phyloP scores from a whole-genome alignment of 495 filamentous ascomycete species.

The Thermochaetoides thermophila region DNA sequence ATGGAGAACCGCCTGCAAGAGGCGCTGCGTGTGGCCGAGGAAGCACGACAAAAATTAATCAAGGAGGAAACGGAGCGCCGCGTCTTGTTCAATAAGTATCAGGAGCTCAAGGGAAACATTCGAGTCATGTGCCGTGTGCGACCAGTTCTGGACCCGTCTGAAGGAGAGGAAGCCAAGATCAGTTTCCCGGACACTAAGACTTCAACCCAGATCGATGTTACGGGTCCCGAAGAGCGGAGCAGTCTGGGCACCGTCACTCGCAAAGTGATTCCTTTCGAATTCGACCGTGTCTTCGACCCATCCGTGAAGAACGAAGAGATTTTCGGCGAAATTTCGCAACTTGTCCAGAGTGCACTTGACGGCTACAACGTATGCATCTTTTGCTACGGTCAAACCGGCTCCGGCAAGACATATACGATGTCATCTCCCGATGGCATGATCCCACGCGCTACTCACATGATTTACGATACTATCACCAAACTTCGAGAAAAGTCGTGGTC shows the following conservation, averaged over 20 bases:
- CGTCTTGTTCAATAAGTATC: conserved; percentile 92
- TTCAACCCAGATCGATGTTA: conserved; percentile 68
- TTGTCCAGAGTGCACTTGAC: conserved; percentile 91
- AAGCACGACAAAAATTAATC: conserved; percentile 67
- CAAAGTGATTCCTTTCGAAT: conserved; percentile 72
- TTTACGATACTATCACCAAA: conserved; percentile 70
- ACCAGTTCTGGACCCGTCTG: conserved; percentile 48
- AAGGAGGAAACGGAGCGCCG: conserved; percentile 82
- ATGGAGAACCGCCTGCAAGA: conserved; percentile 66
- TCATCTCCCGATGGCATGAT: conserved; percentile 90
- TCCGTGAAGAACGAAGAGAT: conserved; percentile 64
- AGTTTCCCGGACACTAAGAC: conserved; percentile 70
- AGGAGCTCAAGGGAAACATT: conserved; percentile 98
- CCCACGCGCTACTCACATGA: conserved; percentile 78
- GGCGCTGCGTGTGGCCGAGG: conserved; percentile 50
- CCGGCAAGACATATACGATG: conserved; percentile 96
- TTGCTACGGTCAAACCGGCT: conserved; percentile 95
- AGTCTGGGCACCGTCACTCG: conserved; percentile 61
- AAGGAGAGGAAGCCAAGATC: conserved; percentile 49
- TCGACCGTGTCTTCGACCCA: conserved; percentile 86
- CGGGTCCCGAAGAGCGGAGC: conserved; percentile 70
- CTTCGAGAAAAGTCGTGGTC: conserved; percentile 85
- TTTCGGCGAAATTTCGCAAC: conserved; percentile 92
- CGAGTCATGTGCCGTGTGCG: conserved; percentile 94
- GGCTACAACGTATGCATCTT: conserved; percentile 99